Percentiles rank a stretch among this genome's conserved stretches.
Evolutionary conservation across 176 grass and related monocot genomes (phyloP).

Genomic region (Oryza coarctata): DNA sequence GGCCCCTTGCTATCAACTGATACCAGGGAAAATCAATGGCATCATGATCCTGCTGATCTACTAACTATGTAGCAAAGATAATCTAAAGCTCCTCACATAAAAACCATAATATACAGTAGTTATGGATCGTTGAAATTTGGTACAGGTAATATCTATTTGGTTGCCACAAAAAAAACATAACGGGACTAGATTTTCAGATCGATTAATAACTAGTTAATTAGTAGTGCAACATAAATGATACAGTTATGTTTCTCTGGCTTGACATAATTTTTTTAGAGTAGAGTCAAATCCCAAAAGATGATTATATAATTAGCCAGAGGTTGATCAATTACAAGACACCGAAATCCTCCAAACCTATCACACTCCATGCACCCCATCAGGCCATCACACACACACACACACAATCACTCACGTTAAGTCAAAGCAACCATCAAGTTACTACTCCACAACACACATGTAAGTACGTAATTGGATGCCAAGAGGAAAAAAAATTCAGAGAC

Average conservation of each 20-base stretch:
- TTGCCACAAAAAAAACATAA: too few relatives aligned
- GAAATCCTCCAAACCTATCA: neutral
- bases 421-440: neutral
- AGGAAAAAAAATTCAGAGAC: neutral
- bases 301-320: neutral
- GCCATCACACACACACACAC: neutral
- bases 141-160: neutral
- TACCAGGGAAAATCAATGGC: neutral
- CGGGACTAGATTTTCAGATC: too few relatives aligned
- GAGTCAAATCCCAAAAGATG: neutral
- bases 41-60: neutral
- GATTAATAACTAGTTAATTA: neutral
- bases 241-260: neutral
- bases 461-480: neutral
- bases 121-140: neutral
- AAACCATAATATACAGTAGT: neutral
- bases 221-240: neutral
- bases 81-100: neutral
- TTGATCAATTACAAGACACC: neutral
- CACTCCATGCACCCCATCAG: neutral
- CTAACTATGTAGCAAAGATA: neutral
- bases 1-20: too few relatives aligned
- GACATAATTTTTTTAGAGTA: neutral
- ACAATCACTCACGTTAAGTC: neutral
- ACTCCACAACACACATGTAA: neutral